phyloP scores from a whole-genome alignment of 1,284 basidiomycete genomes.

The Malassezia yamatoensis region DNA sequence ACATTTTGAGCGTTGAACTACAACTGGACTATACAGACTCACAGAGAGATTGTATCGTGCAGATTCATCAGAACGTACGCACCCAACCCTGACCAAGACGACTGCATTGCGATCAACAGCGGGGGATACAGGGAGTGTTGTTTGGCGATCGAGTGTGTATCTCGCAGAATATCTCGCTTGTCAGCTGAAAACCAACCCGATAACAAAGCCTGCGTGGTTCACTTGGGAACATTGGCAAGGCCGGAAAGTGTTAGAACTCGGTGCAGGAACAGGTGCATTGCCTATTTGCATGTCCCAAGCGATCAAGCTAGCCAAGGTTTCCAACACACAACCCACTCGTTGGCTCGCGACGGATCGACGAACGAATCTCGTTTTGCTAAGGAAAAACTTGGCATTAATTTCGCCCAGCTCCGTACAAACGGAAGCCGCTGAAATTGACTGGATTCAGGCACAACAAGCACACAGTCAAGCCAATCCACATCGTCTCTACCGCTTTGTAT shows the following conservation, averaged over 20 bases:
- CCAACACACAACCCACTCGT: neutral
- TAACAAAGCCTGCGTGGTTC: too few relatives aligned
- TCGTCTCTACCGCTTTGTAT: neutral
- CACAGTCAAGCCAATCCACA: neutral
- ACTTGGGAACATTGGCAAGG: neutral
- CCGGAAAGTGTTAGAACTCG: conserved; percentile 32
- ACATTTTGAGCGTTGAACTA: neutral
- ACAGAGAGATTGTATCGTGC: too few relatives aligned
- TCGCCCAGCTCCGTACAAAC: neutral
- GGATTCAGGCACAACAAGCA: neutral
- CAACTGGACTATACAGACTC: too few relatives aligned
- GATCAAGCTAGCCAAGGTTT: conserved; percentile 2
- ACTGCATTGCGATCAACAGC: conserved; percentile 29
- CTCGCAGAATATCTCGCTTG: conserved; percentile 17
- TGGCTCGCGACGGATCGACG: conserved; percentile 41
- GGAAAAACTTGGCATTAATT: neutral
- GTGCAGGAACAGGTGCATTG: conserved; percentile 39
- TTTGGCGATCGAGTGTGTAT: conserved; percentile 34
- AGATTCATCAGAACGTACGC: too few relatives aligned
- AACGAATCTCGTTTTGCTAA: conserved; percentile 26
- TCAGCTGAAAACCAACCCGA: conserved; percentile 1
- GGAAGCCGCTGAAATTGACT: neutral
- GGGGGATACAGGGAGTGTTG: conserved; percentile 40
- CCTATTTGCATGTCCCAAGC: conserved; percentile 19
- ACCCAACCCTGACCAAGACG: conserved; percentile 18